Evolutionary conservation across 1,284 basidiomycete species (phyloP), one percentile per base, ranked within the genome.

Genomic region (Salmacisia buchloeana): DNA sequence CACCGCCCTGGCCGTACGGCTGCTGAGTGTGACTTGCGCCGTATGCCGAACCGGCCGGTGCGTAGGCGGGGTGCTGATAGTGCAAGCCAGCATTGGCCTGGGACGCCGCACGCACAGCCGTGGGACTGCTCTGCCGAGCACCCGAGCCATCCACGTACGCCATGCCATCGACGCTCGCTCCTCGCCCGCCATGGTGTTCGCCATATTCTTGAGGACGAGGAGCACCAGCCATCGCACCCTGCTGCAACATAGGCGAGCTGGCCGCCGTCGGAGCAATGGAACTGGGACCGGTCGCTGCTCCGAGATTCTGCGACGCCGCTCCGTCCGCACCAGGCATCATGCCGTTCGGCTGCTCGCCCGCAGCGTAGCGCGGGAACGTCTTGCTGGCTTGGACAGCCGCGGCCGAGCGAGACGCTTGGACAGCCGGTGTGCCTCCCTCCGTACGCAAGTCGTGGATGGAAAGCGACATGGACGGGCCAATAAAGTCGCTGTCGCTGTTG

Each of bases 401-500:
- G 7, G 46, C 46, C 23, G 46, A 52, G 13, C 46, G 46, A 21
- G 46, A 52, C 9, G 46, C 46, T 27, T 52, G 46, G 38, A 35
- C 58, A 21, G 58, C 58, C 23, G 58, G 34, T 3, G 35, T 46
- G 45, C 67, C 4, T 27, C 46, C 46, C 25, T 52, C 46, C 25
- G 66, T 49, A 18, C 66, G 63, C 61, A 73, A 66, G 57, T 73
- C 72, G 54, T 73, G 66, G n/a, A 73, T 62, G 46, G 65, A 69
- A 63, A 68, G 68, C n/a, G 69, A 64, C 63, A 72, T 61, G 4
- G 72, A 59, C 4, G 70, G 67, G 21, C 73, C 70, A 63, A 71
- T 57, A 52, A 74, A 71, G 41, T 76, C 74, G 52, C 73, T 71
- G n/a, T 61, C 70, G 29, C 73, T 74, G 43, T 64, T 71, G 45